These are phyloP conservation scores for Massarina eburnea DNA, from an alignment of 2,329 filamentous ascomycete species.

Conservation along the genomic window DNA sequence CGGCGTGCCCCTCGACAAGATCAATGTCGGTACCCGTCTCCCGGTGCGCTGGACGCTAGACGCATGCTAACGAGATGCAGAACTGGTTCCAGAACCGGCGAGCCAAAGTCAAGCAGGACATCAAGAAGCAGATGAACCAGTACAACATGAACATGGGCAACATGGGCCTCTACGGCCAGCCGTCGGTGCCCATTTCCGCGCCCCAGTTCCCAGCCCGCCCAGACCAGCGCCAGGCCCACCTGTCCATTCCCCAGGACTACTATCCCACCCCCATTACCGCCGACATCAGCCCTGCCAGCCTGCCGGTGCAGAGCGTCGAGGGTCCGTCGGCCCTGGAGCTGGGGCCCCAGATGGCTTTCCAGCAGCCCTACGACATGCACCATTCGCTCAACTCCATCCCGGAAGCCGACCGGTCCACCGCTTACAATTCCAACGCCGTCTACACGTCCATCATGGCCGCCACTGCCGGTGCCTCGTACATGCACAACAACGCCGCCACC, in stretches of 20 bases:
- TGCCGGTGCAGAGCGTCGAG: slow-evolving; percentile 36
- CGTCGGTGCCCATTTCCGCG: slow-evolving; percentile 24
- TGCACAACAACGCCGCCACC: slow-evolving; percentile 30
- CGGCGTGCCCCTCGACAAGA: slow-evolving; percentile 54
- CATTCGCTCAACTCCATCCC: slow-evolving; percentile 36
- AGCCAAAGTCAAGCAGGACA: slow-evolving; percentile 56
- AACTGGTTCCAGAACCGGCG: slow-evolving; percentile 59
- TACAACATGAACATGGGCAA: slow-evolving; percentile 39
- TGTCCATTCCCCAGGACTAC: slow-evolving; percentile 30
- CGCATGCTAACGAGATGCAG: slow-evolving; percentile 41
- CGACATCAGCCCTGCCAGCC: slow-evolving; percentile 39
- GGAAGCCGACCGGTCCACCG: slow-evolving; percentile 29
- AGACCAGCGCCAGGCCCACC: slow-evolving; percentile 22
- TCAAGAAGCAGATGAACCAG: slow-evolving; percentile 49
- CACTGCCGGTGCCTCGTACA: slow-evolving; percentile 34
- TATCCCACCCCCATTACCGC: slow-evolving; percentile 27
- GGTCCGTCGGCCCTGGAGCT: slow-evolving; percentile 35
- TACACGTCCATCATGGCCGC: slow-evolving; percentile 42
- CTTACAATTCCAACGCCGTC: slow-evolving; percentile 35
- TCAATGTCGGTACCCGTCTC: slow-evolving; percentile 50
- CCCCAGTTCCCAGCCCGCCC: slow-evolving; percentile 14
- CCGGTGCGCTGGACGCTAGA: background rate
- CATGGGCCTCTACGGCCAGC: slow-evolving; percentile 31
- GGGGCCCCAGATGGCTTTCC: slow-evolving; percentile 31
- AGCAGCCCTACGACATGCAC: slow-evolving; percentile 39